phyloP scores from a whole-genome alignment of 306 rosid species.

The Astragalus glycyphyllos region DNA sequence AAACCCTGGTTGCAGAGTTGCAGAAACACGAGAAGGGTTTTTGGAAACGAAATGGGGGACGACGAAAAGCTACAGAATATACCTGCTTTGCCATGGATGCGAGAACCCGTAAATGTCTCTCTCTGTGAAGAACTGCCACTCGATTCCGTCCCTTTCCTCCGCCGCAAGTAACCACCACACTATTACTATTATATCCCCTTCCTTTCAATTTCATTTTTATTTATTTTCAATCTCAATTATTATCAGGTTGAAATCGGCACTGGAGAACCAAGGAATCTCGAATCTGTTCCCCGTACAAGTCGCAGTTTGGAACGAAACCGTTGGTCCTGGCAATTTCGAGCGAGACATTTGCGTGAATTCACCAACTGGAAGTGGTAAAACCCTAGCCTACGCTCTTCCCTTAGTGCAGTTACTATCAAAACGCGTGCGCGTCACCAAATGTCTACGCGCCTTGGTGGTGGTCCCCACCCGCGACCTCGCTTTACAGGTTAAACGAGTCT shows the following conservation, averaged over 20 bases:
- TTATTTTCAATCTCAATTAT: background rate
- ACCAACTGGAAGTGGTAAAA: slow-evolving; percentile 96
- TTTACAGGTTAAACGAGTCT: slow-evolving; percentile 75
- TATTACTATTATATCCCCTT: background rate
- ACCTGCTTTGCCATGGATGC: slow-evolving; percentile 94
- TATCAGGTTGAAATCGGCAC: slow-evolving; percentile 65
- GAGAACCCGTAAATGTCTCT: slow-evolving; percentile 72
- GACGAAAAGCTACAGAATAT: slow-evolving; percentile 51
- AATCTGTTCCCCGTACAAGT: slow-evolving; percentile 82
- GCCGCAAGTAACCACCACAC: slow-evolving; percentile 38
- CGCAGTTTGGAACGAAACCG: slow-evolving; percentile 84
- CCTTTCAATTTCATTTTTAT: background rate
- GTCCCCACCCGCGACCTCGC: slow-evolving; percentile 95
- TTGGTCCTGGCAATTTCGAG: slow-evolving; percentile 84
- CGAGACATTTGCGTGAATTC: slow-evolving; percentile 90
- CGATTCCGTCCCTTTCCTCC: slow-evolving; percentile 61
- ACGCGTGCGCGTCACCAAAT: slow-evolving; percentile 57
- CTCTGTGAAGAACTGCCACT: slow-evolving; percentile 58
- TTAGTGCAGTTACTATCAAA: slow-evolving; percentile 73
- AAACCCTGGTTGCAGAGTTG: slow-evolving; percentile 1
- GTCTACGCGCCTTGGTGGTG: slow-evolving; percentile 79
- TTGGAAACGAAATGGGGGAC: slow-evolving; percentile 51
- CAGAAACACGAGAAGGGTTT: slow-evolving; percentile 3
- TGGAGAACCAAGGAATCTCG: slow-evolving; percentile 64
- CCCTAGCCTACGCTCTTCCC: slow-evolving; percentile 90